Percentiles rank a stretch among this genome's conserved stretches.
Evolutionary conservation across 208 protist species (phyloP).

Genomic region (Vickermania ingenoplastis): DNA sequence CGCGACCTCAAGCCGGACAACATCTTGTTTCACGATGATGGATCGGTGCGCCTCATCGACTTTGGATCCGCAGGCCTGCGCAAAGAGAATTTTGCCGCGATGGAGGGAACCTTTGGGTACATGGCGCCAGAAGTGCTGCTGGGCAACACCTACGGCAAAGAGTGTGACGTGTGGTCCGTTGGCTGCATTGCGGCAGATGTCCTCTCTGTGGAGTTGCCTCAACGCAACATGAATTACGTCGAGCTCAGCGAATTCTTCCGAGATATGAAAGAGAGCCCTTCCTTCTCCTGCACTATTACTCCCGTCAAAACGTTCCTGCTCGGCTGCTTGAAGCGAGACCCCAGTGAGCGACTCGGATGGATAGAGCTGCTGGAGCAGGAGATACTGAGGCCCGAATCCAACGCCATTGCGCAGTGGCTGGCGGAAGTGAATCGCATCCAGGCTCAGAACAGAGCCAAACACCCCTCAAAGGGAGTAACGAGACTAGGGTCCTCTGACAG

Average conservation of each 20-base stretch:
- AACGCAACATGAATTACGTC: conserved; percentile 39
- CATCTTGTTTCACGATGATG: conserved; percentile 54
- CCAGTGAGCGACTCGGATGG: conserved; percentile 24
- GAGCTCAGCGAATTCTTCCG: conserved; percentile 71
- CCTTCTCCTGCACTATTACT: conserved; percentile 45
- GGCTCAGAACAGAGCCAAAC: neutral
- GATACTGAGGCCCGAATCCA: conserved; percentile 11
- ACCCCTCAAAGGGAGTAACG: neutral
- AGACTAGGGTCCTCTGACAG: neutral
- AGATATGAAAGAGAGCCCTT: conserved; percentile 29
- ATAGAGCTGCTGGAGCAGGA: conserved; percentile 43
- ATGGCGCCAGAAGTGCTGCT: conserved; percentile 89
- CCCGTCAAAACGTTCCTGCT: conserved; percentile 42
- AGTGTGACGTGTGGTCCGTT: conserved; percentile 93
- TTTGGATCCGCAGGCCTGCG: conserved; percentile 73
- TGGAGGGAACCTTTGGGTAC: conserved; percentile 81
- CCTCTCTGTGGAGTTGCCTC: conserved; percentile 41
- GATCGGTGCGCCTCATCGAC: conserved; percentile 61
- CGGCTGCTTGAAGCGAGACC: conserved; percentile 51
- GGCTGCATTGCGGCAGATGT: conserved; percentile 91
- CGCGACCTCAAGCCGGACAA: conserved; percentile 85
- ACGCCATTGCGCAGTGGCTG: neutral
- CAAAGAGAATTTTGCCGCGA: conserved; percentile 26
- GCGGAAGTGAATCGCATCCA: neutral
- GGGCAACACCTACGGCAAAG: conserved; percentile 78